phyloP scores from a whole-genome alignment of 2,329 filamentous ascomycete species.

The Epichloe gansuensis region DNA sequence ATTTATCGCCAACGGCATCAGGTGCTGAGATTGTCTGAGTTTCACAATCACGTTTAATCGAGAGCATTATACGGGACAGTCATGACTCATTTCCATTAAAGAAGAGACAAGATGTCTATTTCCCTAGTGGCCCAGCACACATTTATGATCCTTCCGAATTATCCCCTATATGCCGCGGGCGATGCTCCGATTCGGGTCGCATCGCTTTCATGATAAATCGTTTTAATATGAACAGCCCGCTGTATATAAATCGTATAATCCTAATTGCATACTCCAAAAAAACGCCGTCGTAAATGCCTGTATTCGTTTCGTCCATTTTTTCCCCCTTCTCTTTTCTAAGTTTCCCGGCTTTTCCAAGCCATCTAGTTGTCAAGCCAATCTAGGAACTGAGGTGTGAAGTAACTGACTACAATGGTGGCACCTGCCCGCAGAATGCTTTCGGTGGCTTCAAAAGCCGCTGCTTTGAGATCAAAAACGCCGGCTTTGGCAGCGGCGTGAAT shows the following conservation, averaged over 20 bases:
- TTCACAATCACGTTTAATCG: too few relatives aligned
- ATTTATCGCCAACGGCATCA: too few relatives aligned
- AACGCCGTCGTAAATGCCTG: not conserved
- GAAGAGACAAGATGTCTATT: too few relatives aligned
- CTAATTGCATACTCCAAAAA: not conserved
- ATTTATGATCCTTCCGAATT: not conserved
- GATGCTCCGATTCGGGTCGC: not conserved
- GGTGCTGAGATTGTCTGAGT: too few relatives aligned
- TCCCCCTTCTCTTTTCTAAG: not conserved
- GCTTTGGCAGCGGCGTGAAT: constrained; percentile 92
- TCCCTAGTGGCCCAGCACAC: too few relatives aligned
- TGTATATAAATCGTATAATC: not conserved
- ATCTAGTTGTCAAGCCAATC: constrained; percentile 48
- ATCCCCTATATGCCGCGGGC: not conserved
- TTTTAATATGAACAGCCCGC: not conserved
- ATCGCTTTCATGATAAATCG: not conserved
- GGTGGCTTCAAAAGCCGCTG: constrained; percentile 89
- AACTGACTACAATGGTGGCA: constrained; percentile 84
- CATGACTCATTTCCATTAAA: too few relatives aligned
- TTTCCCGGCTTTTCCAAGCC: not conserved
- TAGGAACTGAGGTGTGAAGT: constrained; percentile 76
- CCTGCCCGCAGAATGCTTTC: constrained; percentile 89
- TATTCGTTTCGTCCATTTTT: not conserved
- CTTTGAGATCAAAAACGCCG: constrained; percentile 87
- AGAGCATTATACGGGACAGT: too few relatives aligned